phyloP scores from a whole-genome alignment of 345 rosid genomes.

The Draba incana region DNA sequence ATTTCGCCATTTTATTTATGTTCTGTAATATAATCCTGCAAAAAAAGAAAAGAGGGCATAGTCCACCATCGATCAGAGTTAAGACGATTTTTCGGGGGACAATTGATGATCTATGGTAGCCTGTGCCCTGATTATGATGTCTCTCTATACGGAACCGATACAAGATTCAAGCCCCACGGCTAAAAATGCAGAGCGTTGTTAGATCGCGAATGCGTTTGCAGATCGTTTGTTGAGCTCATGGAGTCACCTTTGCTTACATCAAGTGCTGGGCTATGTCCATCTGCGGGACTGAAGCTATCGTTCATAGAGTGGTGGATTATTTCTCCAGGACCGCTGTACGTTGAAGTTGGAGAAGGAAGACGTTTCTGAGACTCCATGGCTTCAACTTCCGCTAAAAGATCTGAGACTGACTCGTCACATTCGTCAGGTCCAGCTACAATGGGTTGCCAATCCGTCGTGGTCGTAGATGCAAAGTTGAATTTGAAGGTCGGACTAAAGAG shows the following conservation, averaged over 20 bases:
- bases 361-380: constrained; percentile 88
- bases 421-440: constrained; percentile 66
- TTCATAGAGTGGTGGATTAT: constrained; percentile 36
- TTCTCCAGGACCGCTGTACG: constrained; percentile 45
- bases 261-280: constrained; percentile 62
- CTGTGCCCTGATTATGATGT: constrained; percentile 16
- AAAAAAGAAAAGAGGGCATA: constrained; percentile 24
- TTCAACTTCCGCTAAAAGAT: constrained; percentile 94
- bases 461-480: constrained; percentile 43
- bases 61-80: constrained; percentile 32
- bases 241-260: constrained; percentile 69
- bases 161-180: background rate
- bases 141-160: constrained; percentile 30
- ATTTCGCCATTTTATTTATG: constrained; percentile 37
- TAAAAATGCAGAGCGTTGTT: constrained; percentile 31
- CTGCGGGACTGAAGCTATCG: constrained; percentile 72
- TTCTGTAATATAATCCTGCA: constrained; percentile 43
- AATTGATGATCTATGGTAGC: constrained; percentile 32
- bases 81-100: constrained; percentile 1
- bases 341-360: constrained; percentile 67
- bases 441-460: constrained; percentile 67
- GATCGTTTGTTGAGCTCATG: constrained; percentile 71
- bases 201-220: constrained; percentile 55
- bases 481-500: constrained; percentile 43
- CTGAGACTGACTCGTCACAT: constrained; percentile 91